Evolutionary conservation across 345 rosid species (phyloP), one percentile per base, ranked within the genome.

Genomic region (Erucastrum elatum): DNA sequence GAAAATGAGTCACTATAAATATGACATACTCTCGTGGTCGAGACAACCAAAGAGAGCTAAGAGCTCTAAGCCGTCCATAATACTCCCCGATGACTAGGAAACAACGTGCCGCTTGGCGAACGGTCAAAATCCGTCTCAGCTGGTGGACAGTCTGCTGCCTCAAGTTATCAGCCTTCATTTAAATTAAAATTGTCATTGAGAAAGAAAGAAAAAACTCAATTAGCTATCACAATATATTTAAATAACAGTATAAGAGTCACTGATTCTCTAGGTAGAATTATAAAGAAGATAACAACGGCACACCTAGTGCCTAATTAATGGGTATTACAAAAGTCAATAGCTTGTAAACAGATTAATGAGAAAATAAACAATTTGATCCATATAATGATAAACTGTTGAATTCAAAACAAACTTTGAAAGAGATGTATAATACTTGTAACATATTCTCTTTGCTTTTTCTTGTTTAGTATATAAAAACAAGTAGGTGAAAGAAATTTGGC

Each of bases 71-170:
- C 30, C 99, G 87, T 1, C 89, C 96, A 8, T 91, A 88, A 37
- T 89, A 95, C 71, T 95, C 99, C 77, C 93, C 97, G 44, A 93
- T 93, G 76, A 90, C 94, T 79, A 93, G 74, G 79, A 93, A 95
- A 85, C 97, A 89, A 53, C 97, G 82, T 0, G 98, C 98, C 0
- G 93, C 98, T 80, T 95, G 99, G 53, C 99, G 77, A 10, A 89
- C 86, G 0, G 98, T 95, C 77, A 95, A 73, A 77, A 95, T 91
- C 64, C 90, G 87, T 7, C 86, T 86, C 12, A 95, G 46, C 39
- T 93, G 99, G 76, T 95, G 99, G 73, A 95, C 88, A 13, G 91
- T 95, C 74, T 93, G 99, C 30, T 95, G 99, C 72, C 99, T 90
- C 82, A 95, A 84, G 81, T 93, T 89, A 85, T 95, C 99, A 65